phyloP scores from a whole-genome alignment of 306 rosid genomes.

The Vigna nakashimae region DNA sequence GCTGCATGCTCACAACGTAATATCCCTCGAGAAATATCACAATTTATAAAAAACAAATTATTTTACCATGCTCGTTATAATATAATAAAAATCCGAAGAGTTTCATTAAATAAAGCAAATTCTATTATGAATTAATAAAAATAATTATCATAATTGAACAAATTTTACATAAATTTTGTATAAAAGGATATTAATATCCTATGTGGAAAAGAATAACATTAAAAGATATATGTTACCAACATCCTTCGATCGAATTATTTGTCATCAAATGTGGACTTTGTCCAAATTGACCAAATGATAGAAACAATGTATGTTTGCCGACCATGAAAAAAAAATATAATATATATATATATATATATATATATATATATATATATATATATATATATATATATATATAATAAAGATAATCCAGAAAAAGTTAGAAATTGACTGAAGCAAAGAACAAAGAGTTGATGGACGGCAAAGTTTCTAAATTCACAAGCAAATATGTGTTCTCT shows the following conservation, averaged over 20 bases:
- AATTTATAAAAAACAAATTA: neutral
- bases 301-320: neutral
- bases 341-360: no score
- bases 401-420: neutral
- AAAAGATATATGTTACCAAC: no score
- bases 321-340: no score
- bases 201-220: no score
- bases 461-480: conserved; percentile 8
- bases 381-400: no score
- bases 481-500: no score
- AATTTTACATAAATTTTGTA: neutral
- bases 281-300: neutral
- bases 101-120: neutral
- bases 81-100: neutral
- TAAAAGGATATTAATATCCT: neutral
- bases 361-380: no score
- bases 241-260: no score
- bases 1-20: neutral
- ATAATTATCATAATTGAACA: neutral
- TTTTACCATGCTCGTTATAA: neutral
- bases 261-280: neutral
- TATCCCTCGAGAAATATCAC: neutral
- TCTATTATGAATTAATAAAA: neutral
- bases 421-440: conserved; percentile 16
- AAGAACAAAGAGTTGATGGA: neutral